Conservation (phyloP, 2,329 filamentous ascomycete genomes). For the Fusarium sarcochroum region DNA sequence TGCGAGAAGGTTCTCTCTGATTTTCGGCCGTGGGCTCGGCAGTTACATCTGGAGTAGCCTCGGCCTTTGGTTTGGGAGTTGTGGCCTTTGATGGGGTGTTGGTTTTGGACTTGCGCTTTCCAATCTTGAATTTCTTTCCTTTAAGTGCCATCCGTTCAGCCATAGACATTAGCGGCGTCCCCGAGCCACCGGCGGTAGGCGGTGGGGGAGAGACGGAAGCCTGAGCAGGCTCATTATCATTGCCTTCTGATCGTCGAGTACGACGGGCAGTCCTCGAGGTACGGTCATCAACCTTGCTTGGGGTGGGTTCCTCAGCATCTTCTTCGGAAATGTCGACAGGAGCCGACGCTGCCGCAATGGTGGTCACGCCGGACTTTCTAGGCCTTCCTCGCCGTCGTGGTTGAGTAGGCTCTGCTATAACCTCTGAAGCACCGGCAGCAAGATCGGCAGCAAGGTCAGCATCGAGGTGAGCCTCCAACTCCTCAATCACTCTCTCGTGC, state of each 20-base stretch:
- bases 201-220: constrained; percentile 13
- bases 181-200: constrained; percentile 20
- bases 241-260: constrained; percentile 39
- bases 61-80: neutral
- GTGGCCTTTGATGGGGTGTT: constrained; percentile 16
- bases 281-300: constrained; percentile 11
- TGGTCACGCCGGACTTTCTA: constrained; percentile 48
- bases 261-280: constrained; percentile 43
- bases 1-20: neutral
- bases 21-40: neutral
- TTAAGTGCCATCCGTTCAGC: constrained; percentile 68
- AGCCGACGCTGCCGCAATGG: constrained; percentile 39
- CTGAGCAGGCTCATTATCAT: constrained; percentile 9
- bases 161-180: constrained; percentile 65
- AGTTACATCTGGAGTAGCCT: neutral
- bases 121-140: constrained; percentile 69
- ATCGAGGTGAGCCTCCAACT: constrained; percentile 37
- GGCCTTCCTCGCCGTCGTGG: constrained; percentile 47
- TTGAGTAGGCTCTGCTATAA: constrained; percentile 2
- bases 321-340: constrained; percentile 5
- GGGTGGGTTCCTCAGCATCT: constrained; percentile 1
- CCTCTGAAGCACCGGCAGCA: constrained; percentile 9
- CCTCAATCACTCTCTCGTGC: constrained; percentile 33
- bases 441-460: constrained; percentile 37
- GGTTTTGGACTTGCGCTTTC: constrained; percentile 51